Percentiles rank a stretch among this genome's conserved stretches.
phyloP scores from a whole-genome alignment of 805 yeast genomes.

The Pichia phayaonensis region DNA sequence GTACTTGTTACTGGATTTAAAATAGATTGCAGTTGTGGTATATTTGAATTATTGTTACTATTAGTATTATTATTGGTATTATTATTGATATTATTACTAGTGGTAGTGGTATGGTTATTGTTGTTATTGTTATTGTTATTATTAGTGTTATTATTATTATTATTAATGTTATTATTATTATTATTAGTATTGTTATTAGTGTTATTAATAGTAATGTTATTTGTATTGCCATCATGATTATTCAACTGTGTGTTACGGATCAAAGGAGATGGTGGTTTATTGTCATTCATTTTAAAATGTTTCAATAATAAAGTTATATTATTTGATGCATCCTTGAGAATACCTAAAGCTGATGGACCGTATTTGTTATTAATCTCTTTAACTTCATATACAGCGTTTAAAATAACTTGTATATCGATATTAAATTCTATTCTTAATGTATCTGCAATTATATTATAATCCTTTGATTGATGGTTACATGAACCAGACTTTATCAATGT shows the following conservation, averaged over 20 bases:
- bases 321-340: slow-evolving; percentile 29
- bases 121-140: neutral
- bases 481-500: slow-evolving; percentile 18
- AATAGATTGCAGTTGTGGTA: neutral
- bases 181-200: neutral
- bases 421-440: slow-evolving; percentile 4
- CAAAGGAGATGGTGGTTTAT: neutral
- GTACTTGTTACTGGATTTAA: neutral
- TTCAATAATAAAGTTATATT: slow-evolving; percentile 24
- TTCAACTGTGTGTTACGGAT: neutral
- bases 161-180: neutral
- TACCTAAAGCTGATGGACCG: slow-evolving; percentile 18
- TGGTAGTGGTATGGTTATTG: neutral
- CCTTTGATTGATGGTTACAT: neutral
- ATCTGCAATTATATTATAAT: slow-evolving; percentile 8
- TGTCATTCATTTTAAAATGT: slow-evolving; percentile 6
- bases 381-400: slow-evolving; percentile 14
- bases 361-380: slow-evolving; percentile 12
- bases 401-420: slow-evolving; percentile 8
- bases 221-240: neutral
- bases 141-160: neutral
- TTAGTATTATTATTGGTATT: neutral
- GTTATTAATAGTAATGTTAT: neutral
- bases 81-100: too few species aligned
- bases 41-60: neutral